A percentile compares a stretch with the other conserved stretches of the same genome.
These are phyloP conservation scores for Beauveria medogensis DNA, from an alignment of 2,329 filamentous ascomycete species.

Conservation along the genomic window DNA sequence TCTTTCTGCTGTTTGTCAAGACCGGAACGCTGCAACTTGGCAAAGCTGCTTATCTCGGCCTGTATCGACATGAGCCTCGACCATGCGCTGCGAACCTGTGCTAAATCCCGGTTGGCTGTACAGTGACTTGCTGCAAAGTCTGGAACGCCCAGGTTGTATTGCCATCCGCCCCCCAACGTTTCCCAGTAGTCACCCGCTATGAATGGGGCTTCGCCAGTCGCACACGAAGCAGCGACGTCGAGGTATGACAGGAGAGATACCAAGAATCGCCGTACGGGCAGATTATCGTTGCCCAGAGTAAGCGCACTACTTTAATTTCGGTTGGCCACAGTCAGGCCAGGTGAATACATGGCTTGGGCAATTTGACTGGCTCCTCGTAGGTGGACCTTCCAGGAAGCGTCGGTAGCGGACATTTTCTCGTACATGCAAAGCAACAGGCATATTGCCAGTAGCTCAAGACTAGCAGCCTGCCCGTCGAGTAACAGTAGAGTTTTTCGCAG, in stretches of 20 bases:
- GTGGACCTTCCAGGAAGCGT: slow-evolving; percentile 29
- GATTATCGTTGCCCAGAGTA: not conserved
- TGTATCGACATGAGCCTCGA: slow-evolving; percentile 16
- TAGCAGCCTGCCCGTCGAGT: slow-evolving; percentile 18
- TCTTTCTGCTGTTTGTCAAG: slow-evolving; percentile 3
- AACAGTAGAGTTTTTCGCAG: slow-evolving; percentile 20
- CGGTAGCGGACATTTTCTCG: slow-evolving; percentile 12
- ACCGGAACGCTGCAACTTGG: slow-evolving; percentile 2
- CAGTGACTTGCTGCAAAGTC: slow-evolving; percentile 7
- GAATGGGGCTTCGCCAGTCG: slow-evolving; percentile 27
- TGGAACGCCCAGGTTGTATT: slow-evolving; percentile 22
- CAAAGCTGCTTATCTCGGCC: slow-evolving; percentile 14
- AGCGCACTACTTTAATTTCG: not conserved
- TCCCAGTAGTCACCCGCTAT: slow-evolving; percentile 30
- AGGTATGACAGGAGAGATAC: slow-evolving; percentile 30
- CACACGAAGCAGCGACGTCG: slow-evolving; percentile 30
- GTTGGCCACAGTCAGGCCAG: not conserved
- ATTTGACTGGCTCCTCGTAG: slow-evolving; percentile 30
- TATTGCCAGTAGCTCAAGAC: slow-evolving; percentile 18
- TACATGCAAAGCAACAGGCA: slow-evolving; percentile 15
- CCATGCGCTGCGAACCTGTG: slow-evolving; percentile 15
- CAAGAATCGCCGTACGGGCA: slow-evolving; percentile 21
- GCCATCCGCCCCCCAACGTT: slow-evolving; percentile 28
- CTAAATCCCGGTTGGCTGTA: slow-evolving; percentile 8
- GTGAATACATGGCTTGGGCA: slow-evolving; percentile 18